Evolutionary conservation across 2,329 filamentous ascomycete species (phyloP), one percentile per base, ranked within the genome.

Genomic region (Paracorniculantispora psalliotae): DNA sequence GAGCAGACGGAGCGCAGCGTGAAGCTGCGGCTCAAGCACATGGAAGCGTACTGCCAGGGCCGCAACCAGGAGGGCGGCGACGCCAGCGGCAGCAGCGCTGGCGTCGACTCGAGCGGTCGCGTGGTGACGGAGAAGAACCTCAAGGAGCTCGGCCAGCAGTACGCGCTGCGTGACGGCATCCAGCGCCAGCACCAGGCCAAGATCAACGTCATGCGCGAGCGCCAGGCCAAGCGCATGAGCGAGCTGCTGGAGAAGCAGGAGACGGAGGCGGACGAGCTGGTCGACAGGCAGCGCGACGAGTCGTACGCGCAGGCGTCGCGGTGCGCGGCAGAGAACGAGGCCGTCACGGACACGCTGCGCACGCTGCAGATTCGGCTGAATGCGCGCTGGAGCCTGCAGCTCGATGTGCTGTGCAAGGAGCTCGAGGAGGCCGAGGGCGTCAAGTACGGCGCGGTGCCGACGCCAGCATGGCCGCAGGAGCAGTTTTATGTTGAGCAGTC

Each of bases 141-240:
- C 21, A 77, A 80, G 35, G 81, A 85, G 66, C 74, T 87, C 3
- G 79, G 79, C 10, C 81, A 85, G 64, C 83, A 87, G 67, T 86
- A 86, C 69, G 83, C 79, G 62, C 66, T 85, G 13, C 78, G 82
- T 39, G 83, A 85, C 65, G 80, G 80, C 62, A 80, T 87, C 76
- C 79, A 81, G 61, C 78, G 81, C 39, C 72, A 84, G 3, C 83
- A 87, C 62, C 77, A 83, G 64, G 76, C 81, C 41, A 82, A 81
- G 67, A 85, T 87, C 67, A 86, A 86, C 64, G 83, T 87, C 26
- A 79, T 87, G 75, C 77, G 84, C n/a, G 84, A 87, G 61, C 80
- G 81, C 44, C 85, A 87, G 67, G 77, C 82, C 1, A 85, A 84
- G 66, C 76, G 80, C 30, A 80, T 86, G 75, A 83, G 86, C 65